phyloP scores from a whole-genome alignment of 2,329 filamentous ascomycete species.

The Talaromyces sp. region DNA sequence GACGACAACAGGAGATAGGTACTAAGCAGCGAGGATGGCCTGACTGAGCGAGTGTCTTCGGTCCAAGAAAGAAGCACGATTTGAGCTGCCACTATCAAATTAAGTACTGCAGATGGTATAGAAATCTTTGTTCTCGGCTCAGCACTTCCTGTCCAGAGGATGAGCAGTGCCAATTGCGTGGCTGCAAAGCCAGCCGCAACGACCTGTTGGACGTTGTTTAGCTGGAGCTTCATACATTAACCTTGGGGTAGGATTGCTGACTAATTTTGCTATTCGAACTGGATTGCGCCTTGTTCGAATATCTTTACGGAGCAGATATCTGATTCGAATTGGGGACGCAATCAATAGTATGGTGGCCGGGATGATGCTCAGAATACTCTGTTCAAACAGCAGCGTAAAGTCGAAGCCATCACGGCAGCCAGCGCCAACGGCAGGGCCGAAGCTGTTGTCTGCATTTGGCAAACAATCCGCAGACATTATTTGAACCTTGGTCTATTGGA shows the following conservation, averaged over 20 bases:
- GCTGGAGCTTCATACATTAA: not conserved
- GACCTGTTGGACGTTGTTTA: not conserved
- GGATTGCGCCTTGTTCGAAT: not conserved
- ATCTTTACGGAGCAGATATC: not conserved
- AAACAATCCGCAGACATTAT: conserved; percentile 1
- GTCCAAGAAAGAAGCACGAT: conserved; percentile 15
- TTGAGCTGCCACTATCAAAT: conserved; percentile 8
- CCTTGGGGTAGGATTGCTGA: not conserved
- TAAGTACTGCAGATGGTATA: conserved; percentile 10
- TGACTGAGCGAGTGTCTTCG: conserved; percentile 13
- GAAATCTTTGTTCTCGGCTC: conserved; percentile 7
- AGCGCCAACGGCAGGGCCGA: conserved; percentile 26
- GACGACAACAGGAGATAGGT: conserved; percentile 7
- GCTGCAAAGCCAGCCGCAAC: conserved; percentile 2
- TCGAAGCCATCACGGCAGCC: conserved; percentile 29
- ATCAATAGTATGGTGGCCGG: conserved; percentile 10
- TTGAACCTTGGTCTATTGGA: not conserved
- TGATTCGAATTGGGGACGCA: conserved; percentile 5
- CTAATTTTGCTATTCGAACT: conserved; percentile 6
- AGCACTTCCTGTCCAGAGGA: conserved; percentile 6
- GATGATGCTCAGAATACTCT: conserved; percentile 24
- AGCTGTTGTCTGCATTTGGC: conserved; percentile 23
- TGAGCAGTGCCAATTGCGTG: conserved; percentile 19
- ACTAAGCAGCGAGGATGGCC: conserved; percentile 5
- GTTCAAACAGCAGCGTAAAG: conserved; percentile 32